Percentiles rank a stretch among this genome's conserved stretches.
phyloP scores from a whole-genome alignment of 768 basidiomycete genomes.

The Xerocomus brunneocitrinus region DNA sequence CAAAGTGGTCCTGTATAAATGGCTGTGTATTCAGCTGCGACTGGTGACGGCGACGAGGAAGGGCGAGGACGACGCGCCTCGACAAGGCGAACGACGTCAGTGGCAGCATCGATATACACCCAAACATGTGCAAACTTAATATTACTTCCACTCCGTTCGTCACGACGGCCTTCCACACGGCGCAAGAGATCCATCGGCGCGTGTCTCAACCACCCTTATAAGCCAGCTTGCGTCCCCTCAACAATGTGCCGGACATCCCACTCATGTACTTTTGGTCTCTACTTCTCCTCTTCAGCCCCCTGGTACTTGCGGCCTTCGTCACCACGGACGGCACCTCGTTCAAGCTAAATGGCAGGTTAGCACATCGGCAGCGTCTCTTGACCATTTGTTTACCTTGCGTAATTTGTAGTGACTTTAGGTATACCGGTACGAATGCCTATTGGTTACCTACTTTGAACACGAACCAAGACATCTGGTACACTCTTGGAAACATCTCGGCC shows the following conservation, averaged over 20 bases:
- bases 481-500: slow-evolving; percentile 54
- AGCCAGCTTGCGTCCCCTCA: neutral
- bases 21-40: slow-evolving; percentile 15
- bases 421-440: slow-evolving; percentile 59
- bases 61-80: slow-evolving; percentile 1
- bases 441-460: slow-evolving; percentile 58
- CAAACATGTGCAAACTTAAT: neutral
- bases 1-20: slow-evolving; percentile 33
- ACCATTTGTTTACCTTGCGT: slow-evolving; percentile 8
- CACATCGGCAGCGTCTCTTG: neutral
- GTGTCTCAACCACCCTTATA: neutral
- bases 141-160: too few relatives aligned
- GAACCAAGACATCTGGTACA: slow-evolving; percentile 51
- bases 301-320: slow-evolving; percentile 41
- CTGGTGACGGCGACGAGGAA: slow-evolving; percentile 11
- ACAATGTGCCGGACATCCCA: slow-evolving; percentile 13
- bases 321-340: slow-evolving; percentile 43
- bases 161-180: too few relatives aligned
- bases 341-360: slow-evolving; percentile 50
- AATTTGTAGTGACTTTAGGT: slow-evolving; percentile 36
- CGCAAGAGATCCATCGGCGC: neutral
- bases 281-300: slow-evolving; percentile 25
- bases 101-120: slow-evolving; percentile 10
- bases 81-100: slow-evolving; percentile 1
- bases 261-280: slow-evolving; percentile 36